phyloP scores from a whole-genome alignment of 108 stramenopile genomes.

The Stephanodiscus minutulus region DNA sequence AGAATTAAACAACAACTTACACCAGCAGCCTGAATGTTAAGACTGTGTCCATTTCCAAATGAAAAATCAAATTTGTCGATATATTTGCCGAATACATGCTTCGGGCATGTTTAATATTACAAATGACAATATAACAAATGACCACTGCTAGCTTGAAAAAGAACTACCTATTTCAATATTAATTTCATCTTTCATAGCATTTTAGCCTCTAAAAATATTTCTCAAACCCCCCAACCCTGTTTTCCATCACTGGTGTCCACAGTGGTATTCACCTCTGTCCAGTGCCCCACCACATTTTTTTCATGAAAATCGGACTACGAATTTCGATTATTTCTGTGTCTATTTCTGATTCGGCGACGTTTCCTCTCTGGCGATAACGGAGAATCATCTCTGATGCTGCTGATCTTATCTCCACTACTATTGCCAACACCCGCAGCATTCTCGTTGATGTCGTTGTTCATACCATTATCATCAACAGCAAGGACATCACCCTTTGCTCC shows the following conservation, averaged over 20 bases:
- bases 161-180: not conserved
- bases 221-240: not conserved
- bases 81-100: too few species aligned
- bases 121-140: too few species aligned
- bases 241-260: too few species aligned
- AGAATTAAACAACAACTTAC: too few species aligned
- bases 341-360: slow-evolving; percentile 4
- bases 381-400: not conserved
- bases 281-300: not conserved
- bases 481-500: not conserved
- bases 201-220: not conserved
- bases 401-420: not conserved
- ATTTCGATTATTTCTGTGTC: slow-evolving; percentile 1
- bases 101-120: too few species aligned
- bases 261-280: not conserved
- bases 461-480: not conserved
- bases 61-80: too few species aligned
- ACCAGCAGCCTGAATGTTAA: too few species aligned
- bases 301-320: not conserved
- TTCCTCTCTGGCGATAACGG: slow-evolving; percentile 1
- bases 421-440: not conserved
- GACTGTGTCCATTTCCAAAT: too few species aligned
- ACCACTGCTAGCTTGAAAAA: too few species aligned
- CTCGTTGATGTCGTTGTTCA: not conserved
- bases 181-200: not conserved